Conservation (phyloP, 2,329 filamentous ascomycete genomes). For the Aureobasidium subglaciale region DNA sequence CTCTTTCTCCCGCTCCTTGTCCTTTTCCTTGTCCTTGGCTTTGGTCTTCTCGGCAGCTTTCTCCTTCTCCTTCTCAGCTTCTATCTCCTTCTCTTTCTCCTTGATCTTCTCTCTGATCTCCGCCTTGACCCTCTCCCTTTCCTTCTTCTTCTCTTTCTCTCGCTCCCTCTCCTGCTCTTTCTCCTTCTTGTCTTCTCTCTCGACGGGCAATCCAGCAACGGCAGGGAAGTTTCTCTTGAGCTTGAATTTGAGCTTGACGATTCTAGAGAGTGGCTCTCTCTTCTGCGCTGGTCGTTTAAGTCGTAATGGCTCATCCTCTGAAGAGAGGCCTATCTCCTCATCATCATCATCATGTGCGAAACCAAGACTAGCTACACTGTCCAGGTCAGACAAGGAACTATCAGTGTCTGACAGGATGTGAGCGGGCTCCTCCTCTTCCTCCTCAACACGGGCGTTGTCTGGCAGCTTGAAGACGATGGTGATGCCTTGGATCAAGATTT, state of each 20-base stretch:
- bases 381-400: constrained; percentile 16
- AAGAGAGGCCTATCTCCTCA: constrained; percentile 27
- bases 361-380: constrained; percentile 36
- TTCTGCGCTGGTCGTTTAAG: constrained; percentile 18
- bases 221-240: constrained; percentile 15
- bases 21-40: constrained; percentile 25
- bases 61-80: constrained; percentile 17
- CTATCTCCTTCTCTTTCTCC: constrained; percentile 21
- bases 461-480: constrained; percentile 63
- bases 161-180: constrained; percentile 15
- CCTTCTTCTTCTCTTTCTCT: neutral
- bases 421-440: constrained; percentile 40
- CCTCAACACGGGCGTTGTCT: constrained; percentile 50
- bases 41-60: constrained; percentile 20
- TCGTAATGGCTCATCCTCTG: constrained; percentile 12
- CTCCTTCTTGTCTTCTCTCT: constrained; percentile 14
- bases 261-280: constrained; percentile 10
- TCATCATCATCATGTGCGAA: constrained; percentile 46
- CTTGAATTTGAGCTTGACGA: constrained; percentile 26
- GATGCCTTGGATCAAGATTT: constrained; percentile 66
- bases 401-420: constrained; percentile 13
- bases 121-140: constrained; percentile 17
- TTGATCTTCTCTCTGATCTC: constrained; percentile 19
- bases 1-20: constrained; percentile 22
- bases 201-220: constrained; percentile 4